Base-by-base conservation (phyloP, 495 filamentous ascomycete genomes). In the Tuber aestivum region DNA sequence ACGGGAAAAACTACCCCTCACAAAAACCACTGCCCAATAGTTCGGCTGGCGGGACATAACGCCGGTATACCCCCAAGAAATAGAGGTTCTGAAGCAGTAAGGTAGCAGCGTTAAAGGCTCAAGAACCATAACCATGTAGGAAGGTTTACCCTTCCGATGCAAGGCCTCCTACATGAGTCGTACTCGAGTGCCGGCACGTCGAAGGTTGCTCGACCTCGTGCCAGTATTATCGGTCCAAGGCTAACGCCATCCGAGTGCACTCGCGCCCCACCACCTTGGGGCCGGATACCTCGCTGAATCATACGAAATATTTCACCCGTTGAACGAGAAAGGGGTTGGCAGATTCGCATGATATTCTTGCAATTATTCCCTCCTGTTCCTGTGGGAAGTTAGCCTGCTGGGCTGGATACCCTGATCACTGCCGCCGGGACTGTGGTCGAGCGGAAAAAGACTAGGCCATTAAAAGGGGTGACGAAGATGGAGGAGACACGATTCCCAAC, bases 11-110 rank as follows among this genome's bases (percentile, higher is more conserved):
- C n/a, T 41, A 41, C 70, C 27, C n/a, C 42, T n/a, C 56, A 72
- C n/a, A 23, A 70, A 27, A 76, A 40, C 37, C 37, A 44, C 74
- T 61, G 70, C n/a, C 38, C 72, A 32, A 76, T 74, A 70, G 16
- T 38, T 35, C 73, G 68, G 45, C 45, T 74, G 70, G 61, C 21
- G 42, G 41, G 61, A 38, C 40, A 23, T 35, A 16, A 21, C 35
- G 44, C 45, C 50, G 5, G 72, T 32, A 75, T 50, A n/a, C 23
- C 45, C 6, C 23, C 40, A 32, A 16, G 70, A 41, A 32, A 56
- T 9, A 41, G 32, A 42, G 32, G 73, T 42, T 23, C 69, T 69
- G 61, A 61, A 42, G 44, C 37, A 56, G 68, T 44, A 42, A 38
- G 71, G 65, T 42, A 65, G 56, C 56, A 65, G 27, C 56, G 56